Conservation (phyloP, 192 early-diverging fungal genomes). For the Coemansia reversa region DNA sequence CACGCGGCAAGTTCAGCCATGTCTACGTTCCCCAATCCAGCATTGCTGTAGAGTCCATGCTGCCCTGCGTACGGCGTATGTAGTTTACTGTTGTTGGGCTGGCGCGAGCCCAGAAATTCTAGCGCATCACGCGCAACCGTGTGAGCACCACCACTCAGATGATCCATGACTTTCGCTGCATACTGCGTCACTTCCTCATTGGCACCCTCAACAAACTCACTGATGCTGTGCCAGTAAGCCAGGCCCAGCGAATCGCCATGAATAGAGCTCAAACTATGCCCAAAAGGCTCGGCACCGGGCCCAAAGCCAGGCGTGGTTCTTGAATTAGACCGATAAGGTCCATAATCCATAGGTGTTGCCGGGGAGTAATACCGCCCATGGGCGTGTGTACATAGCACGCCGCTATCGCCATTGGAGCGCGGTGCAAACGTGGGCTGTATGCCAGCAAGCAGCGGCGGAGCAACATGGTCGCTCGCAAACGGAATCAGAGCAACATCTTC, state of each 20-base stretch:
- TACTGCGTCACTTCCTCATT: constrained; percentile 26
- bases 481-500: constrained; percentile 26
- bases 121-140: constrained; percentile 21
- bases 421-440: not conserved
- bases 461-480: constrained; percentile 6
- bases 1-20: constrained; percentile 23
- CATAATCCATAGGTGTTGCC: constrained; percentile 30
- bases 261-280: constrained; percentile 17
- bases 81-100: not conserved
- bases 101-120: not conserved
- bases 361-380: constrained; percentile 28
- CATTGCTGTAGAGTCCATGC: not conserved
- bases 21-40: constrained; percentile 5
- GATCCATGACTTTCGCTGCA: constrained; percentile 32
- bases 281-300: not conserved
- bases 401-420: not conserved
- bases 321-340: constrained; percentile 12
- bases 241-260: constrained; percentile 43
- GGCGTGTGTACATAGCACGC: constrained; percentile 8
- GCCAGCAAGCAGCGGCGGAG: constrained; percentile 17
- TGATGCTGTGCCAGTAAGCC: constrained; percentile 53
- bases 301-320: not conserved
- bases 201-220: constrained; percentile 47
- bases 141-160: constrained; percentile 38
- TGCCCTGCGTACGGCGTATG: not conserved